Evolutionary conservation across 495 filamentous ascomycete genomes (phyloP).

Genomic region (Bombardia bombarda): DNA sequence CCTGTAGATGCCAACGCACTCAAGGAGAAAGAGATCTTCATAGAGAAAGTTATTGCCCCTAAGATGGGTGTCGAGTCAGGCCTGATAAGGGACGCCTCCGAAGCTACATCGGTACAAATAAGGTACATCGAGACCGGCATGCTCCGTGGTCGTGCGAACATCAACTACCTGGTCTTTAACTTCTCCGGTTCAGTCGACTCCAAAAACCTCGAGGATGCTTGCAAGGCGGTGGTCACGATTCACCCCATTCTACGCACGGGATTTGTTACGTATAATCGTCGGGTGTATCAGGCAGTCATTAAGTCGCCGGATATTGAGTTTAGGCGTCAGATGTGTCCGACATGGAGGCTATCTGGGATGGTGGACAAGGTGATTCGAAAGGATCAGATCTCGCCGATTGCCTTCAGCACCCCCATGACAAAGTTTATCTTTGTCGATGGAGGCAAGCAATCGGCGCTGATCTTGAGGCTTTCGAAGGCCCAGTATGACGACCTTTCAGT

Average conservation of each 20-base stretch:
- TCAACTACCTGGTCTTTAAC: conserved; percentile 38
- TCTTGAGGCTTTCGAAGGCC: conserved; percentile 36
- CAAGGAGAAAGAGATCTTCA: conserved; percentile 23
- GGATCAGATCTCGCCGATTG: conserved; percentile 27
- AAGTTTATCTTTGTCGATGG: conserved; percentile 41
- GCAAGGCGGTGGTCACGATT: conserved; percentile 27
- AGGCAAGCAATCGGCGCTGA: conserved; percentile 35
- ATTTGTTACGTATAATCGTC: conserved; percentile 32
- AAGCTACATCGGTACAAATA: conserved; percentile 36
- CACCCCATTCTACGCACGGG: conserved; percentile 39
- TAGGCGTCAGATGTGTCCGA: conserved; percentile 30
- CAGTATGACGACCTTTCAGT: conserved; percentile 39
- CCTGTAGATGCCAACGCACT: conserved; percentile 9
- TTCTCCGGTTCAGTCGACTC: conserved; percentile 31
- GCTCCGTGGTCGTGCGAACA: conserved; percentile 29
- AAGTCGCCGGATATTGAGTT: conserved; percentile 32
- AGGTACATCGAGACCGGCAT: conserved; percentile 39
- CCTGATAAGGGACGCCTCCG: conserved; percentile 32
- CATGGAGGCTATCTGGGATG: conserved; percentile 29
- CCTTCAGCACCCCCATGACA: conserved; percentile 34
- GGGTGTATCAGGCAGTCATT: conserved; percentile 38
- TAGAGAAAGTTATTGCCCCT: conserved; percentile 25
- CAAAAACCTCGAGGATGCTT: conserved; percentile 36
- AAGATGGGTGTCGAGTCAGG: conserved; percentile 26
- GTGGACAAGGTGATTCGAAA: conserved; percentile 32